A percentile compares a stretch with the other conserved stretches of the same genome.
phyloP scores from a whole-genome alignment of 2,329 filamentous ascomycete genomes.

The Aspergillus arachidicola region DNA sequence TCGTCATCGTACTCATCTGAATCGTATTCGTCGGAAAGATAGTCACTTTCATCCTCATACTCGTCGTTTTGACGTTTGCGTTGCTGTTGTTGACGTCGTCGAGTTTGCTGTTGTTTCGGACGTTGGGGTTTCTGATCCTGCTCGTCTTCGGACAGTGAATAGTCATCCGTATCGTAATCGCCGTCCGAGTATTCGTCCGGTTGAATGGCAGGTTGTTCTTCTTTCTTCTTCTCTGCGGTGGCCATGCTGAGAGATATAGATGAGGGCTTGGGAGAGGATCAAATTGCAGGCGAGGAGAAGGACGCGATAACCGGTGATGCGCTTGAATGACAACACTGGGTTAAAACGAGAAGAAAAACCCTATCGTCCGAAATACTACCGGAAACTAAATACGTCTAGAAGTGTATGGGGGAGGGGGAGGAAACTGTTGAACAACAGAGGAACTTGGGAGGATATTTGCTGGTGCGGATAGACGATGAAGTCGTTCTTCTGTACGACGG shows the following conservation, averaged over 20 bases:
- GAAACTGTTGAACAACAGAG: neutral
- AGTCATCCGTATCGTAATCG: constrained; percentile 34
- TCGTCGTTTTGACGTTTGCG: constrained; percentile 29
- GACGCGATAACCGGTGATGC: neutral
- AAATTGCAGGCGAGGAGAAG: neutral
- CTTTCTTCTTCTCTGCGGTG: constrained; percentile 32
- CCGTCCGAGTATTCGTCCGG: constrained; percentile 29
- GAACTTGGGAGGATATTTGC: neutral
- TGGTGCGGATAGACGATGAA: neutral
- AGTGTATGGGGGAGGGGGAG: no score
- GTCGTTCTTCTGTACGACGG: neutral
- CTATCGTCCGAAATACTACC: neutral
- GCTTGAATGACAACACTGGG: neutral
- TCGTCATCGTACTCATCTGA: constrained; percentile 36
- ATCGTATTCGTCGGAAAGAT: constrained; percentile 31
- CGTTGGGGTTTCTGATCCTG: constrained; percentile 12
- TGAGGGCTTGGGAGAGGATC: neutral
- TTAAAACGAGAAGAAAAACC: neutral
- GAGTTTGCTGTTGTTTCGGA: constrained; percentile 19
- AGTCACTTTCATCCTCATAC: constrained; percentile 35
- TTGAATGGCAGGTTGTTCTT: constrained; percentile 27
- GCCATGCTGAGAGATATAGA: constrained; percentile 25
- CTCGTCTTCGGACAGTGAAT: constrained; percentile 30
- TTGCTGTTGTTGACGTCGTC: constrained; percentile 24
- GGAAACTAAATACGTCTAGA: neutral